phyloP scores from a whole-genome alignment of 2,329 filamentous ascomycete genomes.

The Hypoxylon sp. region DNA sequence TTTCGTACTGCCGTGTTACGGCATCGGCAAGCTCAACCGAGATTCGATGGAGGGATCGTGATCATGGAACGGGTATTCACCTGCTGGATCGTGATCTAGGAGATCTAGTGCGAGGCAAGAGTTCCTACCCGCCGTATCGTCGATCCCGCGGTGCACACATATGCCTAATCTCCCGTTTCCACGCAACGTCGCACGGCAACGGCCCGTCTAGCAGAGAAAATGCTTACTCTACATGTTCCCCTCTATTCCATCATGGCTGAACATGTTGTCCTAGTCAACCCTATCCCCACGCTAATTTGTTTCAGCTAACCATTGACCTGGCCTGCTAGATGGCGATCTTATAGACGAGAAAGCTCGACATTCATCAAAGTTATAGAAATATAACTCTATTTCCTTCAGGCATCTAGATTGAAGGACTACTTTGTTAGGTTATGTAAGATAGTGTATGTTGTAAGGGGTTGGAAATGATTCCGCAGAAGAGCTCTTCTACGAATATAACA shows the following conservation, averaged over 20 bases:
- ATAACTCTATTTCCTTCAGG: background rate
- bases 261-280: background rate
- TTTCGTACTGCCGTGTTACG: slow-evolving; percentile 6
- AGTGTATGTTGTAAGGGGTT: too few relatives aligned
- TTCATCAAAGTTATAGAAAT: background rate
- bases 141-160: slow-evolving; percentile 25
- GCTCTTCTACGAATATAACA: too few relatives aligned
- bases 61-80: slow-evolving; percentile 7
- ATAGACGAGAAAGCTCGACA: background rate
- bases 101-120: slow-evolving; percentile 3
- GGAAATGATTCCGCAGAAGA: too few relatives aligned
- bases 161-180: background rate
- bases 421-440: too few relatives aligned
- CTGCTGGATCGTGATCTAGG: slow-evolving; percentile 11
- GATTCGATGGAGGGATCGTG: background rate
- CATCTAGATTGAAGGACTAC: too few relatives aligned
- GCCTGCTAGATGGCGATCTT: slow-evolving; percentile 10
- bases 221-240: background rate
- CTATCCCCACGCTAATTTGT: background rate
- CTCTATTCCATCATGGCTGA: background rate
- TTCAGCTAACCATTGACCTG: background rate
- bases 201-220: background rate
- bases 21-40: background rate
- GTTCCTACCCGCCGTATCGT: slow-evolving; percentile 12
- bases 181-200: slow-evolving; percentile 34